Evolutionary conservation across 208 protist genomes (phyloP).

Genomic region (Tritrichomonas musculus): DNA sequence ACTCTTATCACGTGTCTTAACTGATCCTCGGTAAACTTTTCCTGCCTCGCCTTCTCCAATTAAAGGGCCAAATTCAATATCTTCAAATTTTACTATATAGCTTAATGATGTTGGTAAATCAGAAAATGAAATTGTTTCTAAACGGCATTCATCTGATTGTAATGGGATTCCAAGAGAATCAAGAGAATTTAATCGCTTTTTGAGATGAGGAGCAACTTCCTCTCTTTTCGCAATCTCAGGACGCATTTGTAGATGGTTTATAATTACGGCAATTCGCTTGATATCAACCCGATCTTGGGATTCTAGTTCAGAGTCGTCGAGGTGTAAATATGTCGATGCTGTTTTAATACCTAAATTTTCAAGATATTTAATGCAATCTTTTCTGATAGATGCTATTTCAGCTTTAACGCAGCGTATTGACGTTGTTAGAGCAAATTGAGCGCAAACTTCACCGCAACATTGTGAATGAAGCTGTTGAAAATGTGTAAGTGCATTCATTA

Average conservation of each 20-base stretch:
- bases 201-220: background rate
- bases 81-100: background rate
- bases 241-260: background rate
- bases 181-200: background rate
- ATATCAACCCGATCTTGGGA: background rate
- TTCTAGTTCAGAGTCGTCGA: background rate
- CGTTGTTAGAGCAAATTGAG: background rate
- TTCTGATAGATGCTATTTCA: background rate
- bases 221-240: background rate
- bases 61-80: background rate
- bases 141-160: background rate
- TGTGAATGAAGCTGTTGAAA: slow-evolving; percentile 1
- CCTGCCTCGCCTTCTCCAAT: background rate
- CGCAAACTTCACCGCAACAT: background rate
- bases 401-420: background rate
- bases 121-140: background rate
- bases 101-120: background rate
- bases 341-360: background rate
- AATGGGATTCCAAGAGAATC: background rate
- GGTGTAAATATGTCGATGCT: background rate
- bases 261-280: background rate
- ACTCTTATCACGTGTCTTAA: background rate
- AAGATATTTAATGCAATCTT: background rate
- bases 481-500: background rate
- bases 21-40: background rate